phyloP scores from a whole-genome alignment of 179 eudicot species.

The Pouteria campechiana region DNA sequence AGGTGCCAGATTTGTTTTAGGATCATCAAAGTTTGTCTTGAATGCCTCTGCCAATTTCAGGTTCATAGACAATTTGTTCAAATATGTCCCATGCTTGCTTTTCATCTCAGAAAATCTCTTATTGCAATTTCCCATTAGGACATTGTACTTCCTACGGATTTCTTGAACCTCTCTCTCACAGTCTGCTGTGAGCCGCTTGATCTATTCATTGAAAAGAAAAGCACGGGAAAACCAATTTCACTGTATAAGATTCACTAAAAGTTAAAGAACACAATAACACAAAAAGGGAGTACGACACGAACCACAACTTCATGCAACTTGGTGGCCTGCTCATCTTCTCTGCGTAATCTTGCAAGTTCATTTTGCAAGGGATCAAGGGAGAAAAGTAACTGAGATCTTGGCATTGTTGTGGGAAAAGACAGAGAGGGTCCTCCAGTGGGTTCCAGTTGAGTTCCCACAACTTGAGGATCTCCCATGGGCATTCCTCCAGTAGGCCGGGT shows the following conservation, averaged over 20 bases:
- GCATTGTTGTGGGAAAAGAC: constrained; percentile 1
- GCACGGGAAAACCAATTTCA: not conserved
- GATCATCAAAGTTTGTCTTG: constrained; percentile 42
- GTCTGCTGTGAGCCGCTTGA: constrained; percentile 34
- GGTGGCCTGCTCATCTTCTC: not conserved
- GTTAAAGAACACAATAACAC: not conserved
- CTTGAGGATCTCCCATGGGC: too few relatives aligned
- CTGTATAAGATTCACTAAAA: constrained; percentile 4
- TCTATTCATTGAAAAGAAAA: constrained; percentile 31
- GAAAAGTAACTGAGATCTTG: constrained; percentile 1
- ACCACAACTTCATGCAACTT: constrained; percentile 2
- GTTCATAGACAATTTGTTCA: constrained; percentile 43
- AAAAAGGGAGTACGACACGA: constrained; percentile 2
- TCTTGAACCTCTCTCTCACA: constrained; percentile 66
- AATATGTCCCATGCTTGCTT: constrained; percentile 37
- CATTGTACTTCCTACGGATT: constrained; percentile 35
- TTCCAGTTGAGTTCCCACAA: too few relatives aligned
- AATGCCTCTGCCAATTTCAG: constrained; percentile 60
- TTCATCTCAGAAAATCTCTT: constrained; percentile 32
- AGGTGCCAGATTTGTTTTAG: too few relatives aligned
- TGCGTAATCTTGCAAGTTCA: not conserved
- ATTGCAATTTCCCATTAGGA: constrained; percentile 41
- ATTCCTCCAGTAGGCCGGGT: too few relatives aligned
- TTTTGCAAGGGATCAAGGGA: too few relatives aligned
- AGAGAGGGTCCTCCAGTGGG: too few relatives aligned